These are phyloP conservation scores for Pichia manshurica DNA, from an alignment of 805 yeast genomes.

Conservation along the genomic window DNA sequence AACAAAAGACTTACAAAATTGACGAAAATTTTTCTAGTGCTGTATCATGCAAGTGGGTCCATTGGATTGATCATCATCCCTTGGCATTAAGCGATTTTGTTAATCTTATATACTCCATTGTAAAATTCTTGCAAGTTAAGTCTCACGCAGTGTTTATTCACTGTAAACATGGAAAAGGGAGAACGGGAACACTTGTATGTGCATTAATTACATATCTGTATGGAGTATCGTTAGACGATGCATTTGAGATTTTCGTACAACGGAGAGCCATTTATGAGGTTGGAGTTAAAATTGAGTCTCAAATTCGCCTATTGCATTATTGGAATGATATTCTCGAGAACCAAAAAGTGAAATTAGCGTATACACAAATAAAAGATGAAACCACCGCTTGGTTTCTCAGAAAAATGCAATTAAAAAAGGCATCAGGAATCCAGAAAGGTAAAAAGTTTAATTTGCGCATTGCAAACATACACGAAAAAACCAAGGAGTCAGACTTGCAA, in stretches of 20 bases:
- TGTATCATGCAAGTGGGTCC: conserved; percentile 34
- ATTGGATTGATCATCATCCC: conserved; percentile 75
- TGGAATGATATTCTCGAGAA: conserved; percentile 22
- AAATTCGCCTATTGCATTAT: conserved; percentile 60
- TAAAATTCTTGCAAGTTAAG: conserved; percentile 33
- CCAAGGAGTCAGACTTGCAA: neutral
- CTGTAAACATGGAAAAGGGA: conserved; percentile 88
- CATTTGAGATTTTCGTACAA: conserved; percentile 47
- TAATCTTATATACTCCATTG: conserved; percentile 39
- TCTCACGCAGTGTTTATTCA: conserved; percentile 58
- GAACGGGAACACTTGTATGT: conserved; percentile 74
- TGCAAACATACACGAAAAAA: neutral
- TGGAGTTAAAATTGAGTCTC: conserved; percentile 72
- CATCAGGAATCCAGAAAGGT: neutral
- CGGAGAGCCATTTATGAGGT: conserved; percentile 49
- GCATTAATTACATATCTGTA: conserved; percentile 58
- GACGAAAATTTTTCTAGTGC: conserved; percentile 30
- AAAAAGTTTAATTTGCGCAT: neutral
- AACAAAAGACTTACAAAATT: conserved; percentile 44
- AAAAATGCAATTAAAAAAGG: neutral
- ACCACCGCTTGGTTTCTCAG: neutral
- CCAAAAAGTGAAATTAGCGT: neutral
- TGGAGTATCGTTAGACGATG: conserved; percentile 35
- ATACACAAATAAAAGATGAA: neutral
- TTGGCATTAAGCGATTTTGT: conserved; percentile 56